Base-by-base conservation (phyloP, 305 asterid species). In the Rubia tinctorum region DNA sequence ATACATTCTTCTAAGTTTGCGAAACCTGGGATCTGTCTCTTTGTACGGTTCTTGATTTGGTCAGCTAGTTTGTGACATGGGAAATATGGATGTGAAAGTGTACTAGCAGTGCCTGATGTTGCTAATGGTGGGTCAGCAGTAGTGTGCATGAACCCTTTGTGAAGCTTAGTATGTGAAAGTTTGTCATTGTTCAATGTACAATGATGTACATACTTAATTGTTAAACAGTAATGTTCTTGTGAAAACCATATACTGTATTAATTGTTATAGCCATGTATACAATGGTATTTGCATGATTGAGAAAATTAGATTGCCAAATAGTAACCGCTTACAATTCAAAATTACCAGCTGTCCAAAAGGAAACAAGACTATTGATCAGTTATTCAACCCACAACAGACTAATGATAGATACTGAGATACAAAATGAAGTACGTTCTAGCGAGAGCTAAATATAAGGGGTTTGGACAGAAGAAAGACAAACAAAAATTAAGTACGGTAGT, bases 11-110 rank as follows among this genome's bases (percentile, higher is more conserved):
- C 14, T 66, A 65, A 56, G 42, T 77, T 5, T 53, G 66, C 30
- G 45, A 78, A 74, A 79, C 74, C 53, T 2, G 76, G 72, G 65
- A 70, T 77, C 14, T 58, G 55, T 51, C 55, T 59, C 8, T 17
- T 37, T 68, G 47, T 20, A 9, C 9, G 10, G 71, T 20, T n/a
- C 34, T 9, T 27, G 66, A 49, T 72, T 59, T 82, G 78, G 79
- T 80, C 42, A 20, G 44, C 59, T 49, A 1, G 22, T 17, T 49
- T 55, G 34, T 66, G 63, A 12, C 6, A 1, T 51, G 14, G 72
- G 60, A 72, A 66, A 27, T 34, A 34, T 53, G 30, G 72, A 12
- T 74, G 61, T 59, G 20, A 20, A 43, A 25, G 3, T 37, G n/a
- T 68, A 1, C 14, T 7, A 45, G n/a, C 4, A 45, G n/a, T 59